A percentile compares a stretch with the other conserved stretches of the same genome.
These are phyloP conservation scores for Amanita subjunquillea DNA, from an alignment of 768 basidiomycete genomes.

Conservation along the genomic window DNA sequence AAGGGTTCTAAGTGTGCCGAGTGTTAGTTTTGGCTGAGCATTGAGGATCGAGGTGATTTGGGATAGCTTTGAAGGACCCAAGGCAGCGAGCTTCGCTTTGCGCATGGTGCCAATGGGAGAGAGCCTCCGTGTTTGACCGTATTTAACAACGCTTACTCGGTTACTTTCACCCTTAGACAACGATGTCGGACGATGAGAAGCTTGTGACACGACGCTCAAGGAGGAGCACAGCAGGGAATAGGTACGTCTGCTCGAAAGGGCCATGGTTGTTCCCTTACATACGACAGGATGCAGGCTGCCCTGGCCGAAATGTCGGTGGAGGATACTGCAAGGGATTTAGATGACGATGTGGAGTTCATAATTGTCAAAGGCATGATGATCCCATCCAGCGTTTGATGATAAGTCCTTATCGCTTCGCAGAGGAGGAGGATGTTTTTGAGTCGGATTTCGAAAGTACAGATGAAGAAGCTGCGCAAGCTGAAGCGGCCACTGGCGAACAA, in stretches of 20 bases:
- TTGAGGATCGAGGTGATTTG: slow-evolving; percentile 42
- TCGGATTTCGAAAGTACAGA: slow-evolving; percentile 85
- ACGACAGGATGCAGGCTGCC: slow-evolving; percentile 62
- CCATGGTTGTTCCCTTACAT: slow-evolving; percentile 1
- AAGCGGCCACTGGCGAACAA: slow-evolving; percentile 45
- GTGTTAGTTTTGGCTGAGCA: slow-evolving; percentile 36
- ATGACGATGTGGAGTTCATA: slow-evolving; percentile 68
- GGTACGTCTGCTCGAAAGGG: slow-evolving; percentile 28
- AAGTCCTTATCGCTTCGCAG: slow-evolving; percentile 22
- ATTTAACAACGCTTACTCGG: not conserved
- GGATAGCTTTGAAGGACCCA: slow-evolving; percentile 47
- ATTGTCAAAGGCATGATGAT: slow-evolving; percentile 43
- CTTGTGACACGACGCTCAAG: slow-evolving; percentile 49
- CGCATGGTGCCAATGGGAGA: slow-evolving; percentile 8
- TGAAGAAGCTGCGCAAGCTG: slow-evolving; percentile 51
- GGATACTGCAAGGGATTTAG: slow-evolving; percentile 45
- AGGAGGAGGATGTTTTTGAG: slow-evolving; percentile 74
- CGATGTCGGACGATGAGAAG: slow-evolving; percentile 15
- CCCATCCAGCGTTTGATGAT: not conserved
- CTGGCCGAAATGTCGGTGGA: slow-evolving; percentile 59
- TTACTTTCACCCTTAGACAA: not conserved
- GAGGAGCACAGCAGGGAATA: slow-evolving; percentile 71
- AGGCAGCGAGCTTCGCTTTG: slow-evolving; percentile 13
- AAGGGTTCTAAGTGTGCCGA: slow-evolving; percentile 39
- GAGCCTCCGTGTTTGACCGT: not conserved